These are phyloP conservation scores for Aspergillus floridensis DNA, from an alignment of 2,329 filamentous ascomycete species.

Conservation along the genomic window DNA sequence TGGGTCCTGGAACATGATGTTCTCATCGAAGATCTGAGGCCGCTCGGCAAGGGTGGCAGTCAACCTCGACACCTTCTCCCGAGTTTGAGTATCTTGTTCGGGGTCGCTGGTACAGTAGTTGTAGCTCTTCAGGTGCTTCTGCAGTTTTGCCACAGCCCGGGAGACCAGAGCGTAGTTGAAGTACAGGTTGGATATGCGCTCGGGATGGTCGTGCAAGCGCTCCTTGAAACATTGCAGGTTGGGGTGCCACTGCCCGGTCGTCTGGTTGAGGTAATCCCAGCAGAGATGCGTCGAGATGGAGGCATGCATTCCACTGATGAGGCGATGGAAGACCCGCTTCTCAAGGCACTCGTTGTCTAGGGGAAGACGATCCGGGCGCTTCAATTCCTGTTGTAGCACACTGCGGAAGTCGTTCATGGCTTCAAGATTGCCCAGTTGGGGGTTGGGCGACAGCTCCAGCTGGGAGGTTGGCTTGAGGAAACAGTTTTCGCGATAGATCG, in stretches of 20 bases:
- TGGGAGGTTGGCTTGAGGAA: constrained; percentile 58
- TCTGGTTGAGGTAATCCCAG: constrained; percentile 94
- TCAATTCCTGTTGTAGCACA: constrained; percentile 52
- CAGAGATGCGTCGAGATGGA: constrained; percentile 96
- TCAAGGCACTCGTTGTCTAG: constrained; percentile 91
- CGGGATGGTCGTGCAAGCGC: constrained; percentile 79
- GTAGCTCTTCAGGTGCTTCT: constrained; percentile 75
- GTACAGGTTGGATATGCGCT: constrained; percentile 94
- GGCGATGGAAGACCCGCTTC: constrained; percentile 96
- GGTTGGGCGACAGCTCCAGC: constrained; percentile 28
- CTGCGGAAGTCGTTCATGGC: constrained; percentile 61
- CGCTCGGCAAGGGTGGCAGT: constrained; percentile 66
- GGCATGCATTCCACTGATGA: constrained; percentile 96
- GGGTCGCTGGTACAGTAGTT: constrained; percentile 89
- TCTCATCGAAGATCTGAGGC: constrained; percentile 86
- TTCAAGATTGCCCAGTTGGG: constrained; percentile 47
- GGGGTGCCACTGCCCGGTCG: constrained; percentile 86
- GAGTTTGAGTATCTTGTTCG: constrained; percentile 73
- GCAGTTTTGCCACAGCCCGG: constrained; percentile 85
- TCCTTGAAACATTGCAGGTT: constrained; percentile 86
- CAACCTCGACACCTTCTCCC: constrained; percentile 75
- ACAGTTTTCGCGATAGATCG: constrained; percentile 96
- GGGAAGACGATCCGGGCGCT: constrained; percentile 59
- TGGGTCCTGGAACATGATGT: constrained; percentile 80
- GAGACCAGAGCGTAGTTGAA: constrained; percentile 98